A percentile compares a stretch with the other conserved stretches of the same genome.
Evolutionary conservation across 1,284 basidiomycete species (phyloP).

Genomic region (Cutaneotrichosporon cavernicola): DNA sequence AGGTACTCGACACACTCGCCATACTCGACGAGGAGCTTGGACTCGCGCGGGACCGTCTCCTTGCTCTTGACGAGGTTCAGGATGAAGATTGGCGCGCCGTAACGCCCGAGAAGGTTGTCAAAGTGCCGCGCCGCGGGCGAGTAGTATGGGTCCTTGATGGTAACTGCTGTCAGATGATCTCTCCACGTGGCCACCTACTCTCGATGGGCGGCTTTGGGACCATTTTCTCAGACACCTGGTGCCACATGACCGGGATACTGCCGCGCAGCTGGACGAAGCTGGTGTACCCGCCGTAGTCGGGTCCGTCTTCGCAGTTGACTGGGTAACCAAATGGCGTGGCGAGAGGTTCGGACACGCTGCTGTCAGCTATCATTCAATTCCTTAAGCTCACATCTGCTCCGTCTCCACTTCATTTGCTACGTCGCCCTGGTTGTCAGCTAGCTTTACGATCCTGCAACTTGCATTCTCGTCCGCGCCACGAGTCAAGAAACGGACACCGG

Average conservation of each 20-base stretch:
- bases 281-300: constrained; percentile 69
- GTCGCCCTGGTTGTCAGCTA: constrained; percentile 65
- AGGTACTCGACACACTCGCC: constrained; percentile 88
- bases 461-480: constrained; percentile 80
- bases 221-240: constrained; percentile 88
- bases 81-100: constrained; percentile 86
- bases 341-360: constrained; percentile 77
- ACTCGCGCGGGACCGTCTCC: constrained; percentile 75
- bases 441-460: constrained; percentile 1
- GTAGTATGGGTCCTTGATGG: constrained; percentile 93
- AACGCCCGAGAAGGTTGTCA: constrained; percentile 83
- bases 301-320: constrained; percentile 53
- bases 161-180: constrained; percentile 60
- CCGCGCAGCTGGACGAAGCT: constrained; percentile 96
- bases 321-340: constrained; percentile 78
- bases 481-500: constrained; percentile 92
- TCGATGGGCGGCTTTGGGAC: constrained; percentile 91
- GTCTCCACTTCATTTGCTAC: constrained; percentile 99
- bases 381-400: constrained; percentile 70
- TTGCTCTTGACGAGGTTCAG: constrained; percentile 91
- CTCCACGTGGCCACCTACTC: constrained; percentile 59
- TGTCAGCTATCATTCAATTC: background rate
- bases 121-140: constrained; percentile 91
- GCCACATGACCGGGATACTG: constrained; percentile 95
- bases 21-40: constrained; percentile 89